Evolutionary conservation across 805 yeast genomes (phyloP).

Genomic region (Kregervanrija pseudodelftensis): DNA sequence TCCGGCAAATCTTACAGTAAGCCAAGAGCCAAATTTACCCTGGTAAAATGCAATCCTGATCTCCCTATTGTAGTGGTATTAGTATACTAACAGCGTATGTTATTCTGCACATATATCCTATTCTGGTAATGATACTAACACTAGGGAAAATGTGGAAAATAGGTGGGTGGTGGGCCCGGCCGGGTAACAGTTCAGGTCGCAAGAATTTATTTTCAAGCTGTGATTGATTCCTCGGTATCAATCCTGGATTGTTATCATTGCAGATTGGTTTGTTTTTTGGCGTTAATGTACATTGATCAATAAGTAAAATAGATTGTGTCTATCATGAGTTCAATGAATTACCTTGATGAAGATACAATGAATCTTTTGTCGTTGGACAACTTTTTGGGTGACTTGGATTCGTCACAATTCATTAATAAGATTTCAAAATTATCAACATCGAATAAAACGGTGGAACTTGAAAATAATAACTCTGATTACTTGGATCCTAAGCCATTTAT

Average conservation of each 20-base stretch:
- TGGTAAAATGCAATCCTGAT: too few species aligned
- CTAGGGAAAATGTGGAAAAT: too few species aligned
- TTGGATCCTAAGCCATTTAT: conserved; percentile 93
- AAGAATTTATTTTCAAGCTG: background rate
- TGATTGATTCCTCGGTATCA: background rate
- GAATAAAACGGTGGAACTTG: conserved; percentile 37
- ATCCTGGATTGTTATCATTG: background rate
- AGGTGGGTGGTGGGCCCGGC: background rate
- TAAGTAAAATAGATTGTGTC: too few species aligned
- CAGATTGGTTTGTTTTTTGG: too few species aligned
- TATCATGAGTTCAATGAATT: conserved; percentile 19
- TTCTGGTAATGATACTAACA: background rate
- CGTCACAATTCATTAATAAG: conserved; percentile 74
- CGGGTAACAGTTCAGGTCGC: background rate
- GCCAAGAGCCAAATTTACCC: too few species aligned
- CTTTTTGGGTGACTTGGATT: conserved; percentile 62
- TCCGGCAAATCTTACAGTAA: too few species aligned
- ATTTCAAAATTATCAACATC: conserved; percentile 37
- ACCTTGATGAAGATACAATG: conserved; percentile 55
- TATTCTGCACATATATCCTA: background rate
- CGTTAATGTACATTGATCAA: too few species aligned
- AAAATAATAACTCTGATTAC: conserved; percentile 43
- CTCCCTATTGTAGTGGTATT: too few species aligned
- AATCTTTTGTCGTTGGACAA: conserved; percentile 50
- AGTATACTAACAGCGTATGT: background rate